Percentiles rank a stretch among this genome's conserved stretches.
phyloP scores from a whole-genome alignment of 306 rosid species.

The Cercis canadensis region DNA sequence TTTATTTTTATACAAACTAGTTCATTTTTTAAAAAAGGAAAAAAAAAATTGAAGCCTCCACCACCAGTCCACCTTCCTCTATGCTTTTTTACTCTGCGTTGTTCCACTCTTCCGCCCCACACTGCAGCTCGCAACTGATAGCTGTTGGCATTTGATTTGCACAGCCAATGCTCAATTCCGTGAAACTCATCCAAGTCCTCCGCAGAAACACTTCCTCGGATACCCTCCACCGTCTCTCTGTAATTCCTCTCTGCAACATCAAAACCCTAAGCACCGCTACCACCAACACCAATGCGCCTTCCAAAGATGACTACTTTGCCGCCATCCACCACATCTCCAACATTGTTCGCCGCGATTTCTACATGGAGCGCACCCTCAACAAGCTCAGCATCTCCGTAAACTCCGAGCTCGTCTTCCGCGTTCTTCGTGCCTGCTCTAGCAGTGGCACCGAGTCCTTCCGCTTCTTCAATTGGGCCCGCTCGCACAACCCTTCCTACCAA shows the following conservation, averaged over 20 bases:
- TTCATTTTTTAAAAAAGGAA: no score
- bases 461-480: constrained; percentile 90
- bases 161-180: constrained; percentile 27
- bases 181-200: constrained; percentile 31
- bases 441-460: constrained; percentile 70
- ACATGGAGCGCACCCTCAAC: constrained; percentile 93
- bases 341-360: constrained; percentile 88
- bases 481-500: constrained; percentile 58
- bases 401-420: constrained; percentile 89
- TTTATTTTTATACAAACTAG: no score
- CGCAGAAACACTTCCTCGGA: constrained; percentile 13
- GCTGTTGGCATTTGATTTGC: not conserved
- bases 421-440: constrained; percentile 78
- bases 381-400: constrained; percentile 72
- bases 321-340: constrained; percentile 86
- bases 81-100: no score
- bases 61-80: no score
- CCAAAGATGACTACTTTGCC: constrained; percentile 78
- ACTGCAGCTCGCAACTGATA: not conserved
- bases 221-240: not conserved
- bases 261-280: constrained; percentile 39
- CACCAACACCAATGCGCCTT: not conserved
- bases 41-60: no score
- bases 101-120: not conserved
- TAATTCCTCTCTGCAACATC: not conserved